phyloP scores from a whole-genome alignment of 2,329 filamentous ascomycete species.

The Arthroderma uncinatum region DNA sequence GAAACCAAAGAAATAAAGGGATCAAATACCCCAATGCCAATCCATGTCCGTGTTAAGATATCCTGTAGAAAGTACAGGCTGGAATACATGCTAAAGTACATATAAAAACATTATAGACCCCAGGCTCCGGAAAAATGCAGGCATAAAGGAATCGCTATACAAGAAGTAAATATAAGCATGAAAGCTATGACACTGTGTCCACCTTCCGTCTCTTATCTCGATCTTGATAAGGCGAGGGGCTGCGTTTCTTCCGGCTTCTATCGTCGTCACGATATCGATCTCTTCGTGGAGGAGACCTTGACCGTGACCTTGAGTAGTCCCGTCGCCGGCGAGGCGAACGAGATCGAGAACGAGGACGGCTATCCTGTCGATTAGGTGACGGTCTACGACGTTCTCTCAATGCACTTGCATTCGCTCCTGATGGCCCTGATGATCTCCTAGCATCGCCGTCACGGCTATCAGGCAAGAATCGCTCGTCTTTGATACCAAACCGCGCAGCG shows the following conservation, averaged over 20 bases:
- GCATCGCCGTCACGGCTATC: constrained; percentile 29
- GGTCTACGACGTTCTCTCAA: constrained; percentile 28
- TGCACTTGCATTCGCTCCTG: constrained; percentile 37
- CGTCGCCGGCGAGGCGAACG: constrained; percentile 10
- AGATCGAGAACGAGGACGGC: constrained; percentile 26
- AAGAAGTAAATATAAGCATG: background rate
- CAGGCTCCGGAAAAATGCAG: background rate
- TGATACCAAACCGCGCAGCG: constrained; percentile 29
- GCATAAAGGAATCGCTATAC: background rate
- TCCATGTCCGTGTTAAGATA: background rate
- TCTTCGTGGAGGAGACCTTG: constrained; percentile 15
- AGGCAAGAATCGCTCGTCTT: constrained; percentile 38
- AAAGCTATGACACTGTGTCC: constrained; percentile 12
- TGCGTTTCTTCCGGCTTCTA: constrained; percentile 30
- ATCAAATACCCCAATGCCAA: background rate
- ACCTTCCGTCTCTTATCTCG: constrained; percentile 34
- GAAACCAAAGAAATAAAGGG: too few relatives aligned
- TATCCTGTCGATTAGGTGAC: constrained; percentile 13
- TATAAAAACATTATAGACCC: background rate
- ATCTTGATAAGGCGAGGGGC: constrained; percentile 33
- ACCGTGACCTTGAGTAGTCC: constrained; percentile 32
- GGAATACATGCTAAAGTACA: background rate
- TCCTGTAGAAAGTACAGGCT: background rate
- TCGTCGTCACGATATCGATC: constrained; percentile 37
- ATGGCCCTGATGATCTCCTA: constrained; percentile 25